These are phyloP conservation scores for Symbiodinium pilosum DNA, from an alignment of 73 alveolate species.

Conservation along the genomic window DNA sequence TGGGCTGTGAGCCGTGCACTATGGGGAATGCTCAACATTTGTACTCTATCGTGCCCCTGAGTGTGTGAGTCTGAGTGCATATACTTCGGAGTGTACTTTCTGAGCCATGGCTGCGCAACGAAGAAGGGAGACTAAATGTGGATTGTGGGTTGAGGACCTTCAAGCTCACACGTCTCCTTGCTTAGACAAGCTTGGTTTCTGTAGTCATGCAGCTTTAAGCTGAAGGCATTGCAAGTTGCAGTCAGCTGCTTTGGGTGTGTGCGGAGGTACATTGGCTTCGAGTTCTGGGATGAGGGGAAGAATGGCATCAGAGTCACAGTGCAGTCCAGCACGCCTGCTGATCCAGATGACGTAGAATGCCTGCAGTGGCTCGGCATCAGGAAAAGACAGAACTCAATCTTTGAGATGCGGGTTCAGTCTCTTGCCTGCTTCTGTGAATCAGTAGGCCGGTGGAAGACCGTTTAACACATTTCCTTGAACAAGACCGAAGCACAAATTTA, in stretches of 20 bases:
- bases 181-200: too few species aligned
- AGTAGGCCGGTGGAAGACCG: too few species aligned
- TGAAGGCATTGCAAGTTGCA: too few species aligned
- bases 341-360: constrained; percentile 60
- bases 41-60: constrained; percentile 50
- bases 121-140: not conserved
- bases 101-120: too few species aligned
- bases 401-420: too few species aligned
- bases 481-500: too few species aligned
- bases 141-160: not conserved
- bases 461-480: too few species aligned
- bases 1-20: constrained; percentile 75
- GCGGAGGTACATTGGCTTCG: constrained; percentile 58
- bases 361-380: constrained; percentile 31
- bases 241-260: not conserved
- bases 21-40: constrained; percentile 88
- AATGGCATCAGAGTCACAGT: constrained; percentile 79
- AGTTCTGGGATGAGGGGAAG: constrained; percentile 72
- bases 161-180: not conserved
- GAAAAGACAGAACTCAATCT: too few species aligned
- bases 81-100: too few species aligned
- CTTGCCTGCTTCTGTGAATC: too few species aligned
- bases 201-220: too few species aligned
- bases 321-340: not conserved
- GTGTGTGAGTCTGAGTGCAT: too few species aligned